Evolutionary conservation across 371 early-diverging fungal species (phyloP), one percentile per base, ranked within the genome.

Genomic region (Batkoa obscura): DNA sequence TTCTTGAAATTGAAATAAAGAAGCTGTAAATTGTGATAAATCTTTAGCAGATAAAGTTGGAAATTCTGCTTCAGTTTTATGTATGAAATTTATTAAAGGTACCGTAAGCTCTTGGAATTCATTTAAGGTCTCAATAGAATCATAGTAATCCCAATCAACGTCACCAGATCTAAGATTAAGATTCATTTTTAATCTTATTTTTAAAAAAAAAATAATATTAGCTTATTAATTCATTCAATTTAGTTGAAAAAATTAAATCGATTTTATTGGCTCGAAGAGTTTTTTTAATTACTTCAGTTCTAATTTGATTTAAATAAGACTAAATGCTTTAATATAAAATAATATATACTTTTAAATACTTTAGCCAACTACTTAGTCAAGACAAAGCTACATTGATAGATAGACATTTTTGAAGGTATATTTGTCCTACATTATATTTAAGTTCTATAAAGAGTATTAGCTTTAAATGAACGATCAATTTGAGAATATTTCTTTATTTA

Each of bases 1-100:
- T 52, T 78, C 71, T 61, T 83, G 84, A 56, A 80, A 80, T 52
- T 76, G 76, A 50, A 79, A 78, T 42, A 83, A 59, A 30, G 69
- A 67, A 15, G 72, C 72, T 12, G 68, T 66, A 32, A 80, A 67
- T 6, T 64, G 56, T 1, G 81, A 69, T 17, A 83, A 68, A 23
- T 79, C 79, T 42, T 70, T 66, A 42, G 79, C 71, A 13, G 74
- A 60, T 58, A 71, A 57, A 17, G 58, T 49, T 48, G 67, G 64
- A 43, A 64, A 60, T 35, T 70, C 72, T 15, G 67, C 64, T 0
- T 62, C 57, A 9, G 51, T 60, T 34, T 50, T 53, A 6, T 60
- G 53, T 32, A 78, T 63, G 55, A 74, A 76, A n/a, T 59, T 60
- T 23, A 66, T 42, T 33, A 80, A 57, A 2, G 60, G 59, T 13